phyloP scores from a whole-genome alignment of 208 protist genomes.

The Leishmania amazonensis region DNA sequence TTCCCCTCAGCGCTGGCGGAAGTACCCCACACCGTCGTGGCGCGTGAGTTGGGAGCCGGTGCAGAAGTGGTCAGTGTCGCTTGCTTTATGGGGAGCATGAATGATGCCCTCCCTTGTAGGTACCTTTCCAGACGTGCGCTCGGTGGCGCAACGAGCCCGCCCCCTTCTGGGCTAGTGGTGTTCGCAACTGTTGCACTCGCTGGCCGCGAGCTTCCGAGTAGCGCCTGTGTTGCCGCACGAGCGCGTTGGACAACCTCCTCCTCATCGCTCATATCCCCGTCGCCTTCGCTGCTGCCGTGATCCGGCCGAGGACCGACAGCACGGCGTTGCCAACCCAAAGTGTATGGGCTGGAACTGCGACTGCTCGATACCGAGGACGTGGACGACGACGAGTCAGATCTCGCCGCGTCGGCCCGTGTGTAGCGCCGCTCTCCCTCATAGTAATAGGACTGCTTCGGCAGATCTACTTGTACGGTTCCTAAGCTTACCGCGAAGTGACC shows the following conservation, averaged over 20 bases:
- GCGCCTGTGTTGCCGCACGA: slow-evolving; percentile 23
- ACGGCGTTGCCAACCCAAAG: no score
- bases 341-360: neutral
- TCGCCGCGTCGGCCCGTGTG: slow-evolving; percentile 13
- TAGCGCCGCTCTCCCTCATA: slow-evolving; percentile 34
- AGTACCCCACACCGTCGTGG: neutral
- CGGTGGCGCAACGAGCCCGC: neutral
- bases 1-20: neutral
- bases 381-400: slow-evolving; percentile 30
- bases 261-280: slow-evolving; percentile 23
- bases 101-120: slow-evolving; percentile 15
- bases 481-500: slow-evolving; percentile 38
- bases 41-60: neutral
- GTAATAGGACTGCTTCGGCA: slow-evolving; percentile 45
- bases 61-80: neutral
- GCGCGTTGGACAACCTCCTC: slow-evolving; percentile 30
- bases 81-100: neutral
- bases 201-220: slow-evolving; percentile 9
- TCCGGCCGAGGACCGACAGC: neutral
- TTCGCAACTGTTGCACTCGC: neutral
- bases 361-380: slow-evolving; percentile 23
- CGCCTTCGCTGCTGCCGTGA: neutral
- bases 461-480: neutral
- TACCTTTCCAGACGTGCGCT: slow-evolving; percentile 20
- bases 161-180: neutral